A percentile compares a stretch with the other conserved stretches of the same genome.
phyloP scores from a whole-genome alignment of 2,329 filamentous ascomycete genomes.

The Fusarium veterinarium region DNA sequence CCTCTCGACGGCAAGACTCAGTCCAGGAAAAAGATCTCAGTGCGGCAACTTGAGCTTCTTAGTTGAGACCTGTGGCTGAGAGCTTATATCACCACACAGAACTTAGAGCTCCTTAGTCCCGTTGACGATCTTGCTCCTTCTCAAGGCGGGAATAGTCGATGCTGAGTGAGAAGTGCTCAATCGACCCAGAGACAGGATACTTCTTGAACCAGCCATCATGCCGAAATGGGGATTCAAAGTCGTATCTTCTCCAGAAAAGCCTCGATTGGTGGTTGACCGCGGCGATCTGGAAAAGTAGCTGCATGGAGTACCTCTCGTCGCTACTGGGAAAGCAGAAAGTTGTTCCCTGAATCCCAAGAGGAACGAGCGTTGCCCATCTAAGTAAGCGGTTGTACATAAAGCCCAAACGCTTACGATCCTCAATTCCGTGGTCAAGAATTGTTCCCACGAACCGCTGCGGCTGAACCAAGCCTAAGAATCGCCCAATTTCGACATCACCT shows the following conservation, averaged over 20 bases:
- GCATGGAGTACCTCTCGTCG: neutral
- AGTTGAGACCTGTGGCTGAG: too few relatives aligned
- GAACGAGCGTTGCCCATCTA: fast-evolving
- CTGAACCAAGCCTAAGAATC: neutral
- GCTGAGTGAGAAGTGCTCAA: neutral
- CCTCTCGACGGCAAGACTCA: neutral
- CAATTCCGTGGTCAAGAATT: neutral
- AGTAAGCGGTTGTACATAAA: neutral
- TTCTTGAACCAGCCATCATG: conserved; percentile 7
- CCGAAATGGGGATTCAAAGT: neutral
- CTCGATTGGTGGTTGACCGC: fast-evolving
- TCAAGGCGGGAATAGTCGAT: neutral
- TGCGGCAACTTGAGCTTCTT: neutral
- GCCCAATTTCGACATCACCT: fast-evolving
- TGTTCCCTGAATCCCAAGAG: neutral
- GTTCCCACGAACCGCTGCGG: neutral
- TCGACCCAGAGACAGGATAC: neutral
- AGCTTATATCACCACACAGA: neutral
- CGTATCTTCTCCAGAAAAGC: fast-evolving
- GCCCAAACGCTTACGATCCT: fast-evolving
- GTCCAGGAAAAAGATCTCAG: neutral
- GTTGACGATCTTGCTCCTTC: neutral
- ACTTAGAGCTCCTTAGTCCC: neutral
- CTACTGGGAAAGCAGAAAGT: neutral
- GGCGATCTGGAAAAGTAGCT: neutral